Conservation (phyloP, 192 early-diverging fungal species). For the Kappamyces sp. region DNA sequence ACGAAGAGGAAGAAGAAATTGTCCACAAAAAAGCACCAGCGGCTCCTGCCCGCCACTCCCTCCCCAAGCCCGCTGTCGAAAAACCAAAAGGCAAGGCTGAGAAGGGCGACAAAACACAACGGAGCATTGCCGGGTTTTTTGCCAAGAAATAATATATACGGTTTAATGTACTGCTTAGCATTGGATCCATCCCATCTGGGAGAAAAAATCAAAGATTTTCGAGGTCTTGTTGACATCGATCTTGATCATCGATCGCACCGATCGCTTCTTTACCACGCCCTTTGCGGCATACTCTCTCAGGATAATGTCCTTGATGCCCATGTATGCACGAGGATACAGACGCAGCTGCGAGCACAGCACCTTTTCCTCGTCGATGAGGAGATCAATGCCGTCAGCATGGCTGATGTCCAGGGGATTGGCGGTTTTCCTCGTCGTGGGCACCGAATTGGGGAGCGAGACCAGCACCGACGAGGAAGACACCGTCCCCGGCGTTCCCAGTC, state of each 20-base stretch:
- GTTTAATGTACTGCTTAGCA: not conserved
- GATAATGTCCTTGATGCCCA: conserved; percentile 88
- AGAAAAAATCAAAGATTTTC: conserved; percentile 88
- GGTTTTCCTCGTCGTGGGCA: no score
- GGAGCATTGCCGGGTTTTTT: conserved; percentile 4
- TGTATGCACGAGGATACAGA: conserved; percentile 81
- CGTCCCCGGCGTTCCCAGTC: not conserved
- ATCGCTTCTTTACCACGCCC: conserved; percentile 65
- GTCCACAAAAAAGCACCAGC: not conserved
- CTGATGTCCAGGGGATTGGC: conserved; percentile 72
- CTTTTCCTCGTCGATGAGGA: conserved; percentile 75
- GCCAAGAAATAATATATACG: conserved; percentile 13
- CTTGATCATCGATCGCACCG: conserved; percentile 80
- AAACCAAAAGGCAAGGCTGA: conserved; percentile 12
- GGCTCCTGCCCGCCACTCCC: no score
- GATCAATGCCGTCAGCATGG: conserved; percentile 77
- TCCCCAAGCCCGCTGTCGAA: not conserved
- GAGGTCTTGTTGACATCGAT: conserved; percentile 89
- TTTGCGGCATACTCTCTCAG: conserved; percentile 74
- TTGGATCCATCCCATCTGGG: conserved; percentile 84
- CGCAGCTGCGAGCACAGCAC: conserved; percentile 75
- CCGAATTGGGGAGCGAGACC: conserved; percentile 10
- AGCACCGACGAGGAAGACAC: conserved; percentile 6
- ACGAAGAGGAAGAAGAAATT: conserved; percentile 20
- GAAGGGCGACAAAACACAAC: not conserved